Percentiles rank a stretch among this genome's conserved stretches.
These are phyloP conservation scores for Brettanomyces bruxellensis DNA, from an alignment of 805 yeast species.

Conservation along the genomic window DNA sequence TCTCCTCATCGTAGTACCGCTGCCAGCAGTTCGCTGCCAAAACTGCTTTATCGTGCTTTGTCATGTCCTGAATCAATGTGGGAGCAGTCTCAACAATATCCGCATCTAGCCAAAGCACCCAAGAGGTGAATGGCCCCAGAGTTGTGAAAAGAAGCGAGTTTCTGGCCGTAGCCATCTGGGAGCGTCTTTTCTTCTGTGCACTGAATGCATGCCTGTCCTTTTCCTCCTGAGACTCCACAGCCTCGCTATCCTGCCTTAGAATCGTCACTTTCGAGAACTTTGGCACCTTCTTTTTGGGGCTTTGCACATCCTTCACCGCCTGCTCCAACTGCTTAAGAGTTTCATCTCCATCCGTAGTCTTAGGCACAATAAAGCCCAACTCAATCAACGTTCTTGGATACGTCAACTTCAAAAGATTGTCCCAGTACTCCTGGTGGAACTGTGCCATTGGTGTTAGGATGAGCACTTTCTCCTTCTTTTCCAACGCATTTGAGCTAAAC, in stretches of 20 bases:
- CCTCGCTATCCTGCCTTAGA: slow-evolving; percentile 81
- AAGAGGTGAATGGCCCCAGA: slow-evolving; percentile 78
- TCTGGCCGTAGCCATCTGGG: slow-evolving; percentile 89
- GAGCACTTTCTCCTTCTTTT: slow-evolving; percentile 73
- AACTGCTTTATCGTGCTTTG: slow-evolving; percentile 77
- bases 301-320: slow-evolving; percentile 67
- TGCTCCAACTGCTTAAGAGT: slow-evolving; percentile 65
- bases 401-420: slow-evolving; percentile 58
- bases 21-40: slow-evolving; percentile 92
- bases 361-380: slow-evolving; percentile 86
- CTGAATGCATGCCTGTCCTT: slow-evolving; percentile 82
- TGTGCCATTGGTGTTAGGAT: slow-evolving; percentile 86
- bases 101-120: slow-evolving; percentile 96
- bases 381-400: slow-evolving; percentile 84
- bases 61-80: slow-evolving; percentile 78
- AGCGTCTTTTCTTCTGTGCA: slow-evolving; percentile 83
- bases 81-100: slow-evolving; percentile 88
- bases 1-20: slow-evolving; percentile 53
- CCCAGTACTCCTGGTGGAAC: slow-evolving; percentile 84
- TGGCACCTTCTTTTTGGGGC: slow-evolving; percentile 39
- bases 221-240: slow-evolving; percentile 55
- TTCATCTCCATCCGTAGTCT: slow-evolving; percentile 70
- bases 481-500: slow-evolving; percentile 61
- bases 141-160: slow-evolving; percentile 87
- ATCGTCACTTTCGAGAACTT: slow-evolving; percentile 81